Conservation (phyloP, 495 filamentous ascomycete genomes). For the Talaromyces borbonicus region DNA sequence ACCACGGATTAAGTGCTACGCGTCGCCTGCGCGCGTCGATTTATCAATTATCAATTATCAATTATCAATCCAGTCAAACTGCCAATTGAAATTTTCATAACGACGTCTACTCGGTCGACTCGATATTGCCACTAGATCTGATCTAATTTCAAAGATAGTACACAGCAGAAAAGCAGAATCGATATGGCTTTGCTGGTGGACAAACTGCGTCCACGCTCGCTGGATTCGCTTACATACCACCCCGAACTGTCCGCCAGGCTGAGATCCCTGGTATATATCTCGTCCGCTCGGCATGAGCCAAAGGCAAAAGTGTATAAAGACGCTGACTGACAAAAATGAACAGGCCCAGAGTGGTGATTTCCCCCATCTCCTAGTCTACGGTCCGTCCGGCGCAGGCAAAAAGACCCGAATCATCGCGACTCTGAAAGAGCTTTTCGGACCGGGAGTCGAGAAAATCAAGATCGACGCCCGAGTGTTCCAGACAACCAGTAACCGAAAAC, state of each 20-base stretch:
- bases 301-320: neutral
- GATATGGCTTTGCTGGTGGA: slow-evolving; percentile 79
- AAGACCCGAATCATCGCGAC: slow-evolving; percentile 95
- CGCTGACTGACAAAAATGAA: neutral
- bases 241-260: slow-evolving; percentile 79
- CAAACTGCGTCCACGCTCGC: slow-evolving; percentile 81
- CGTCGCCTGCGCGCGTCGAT: too few relatives aligned
- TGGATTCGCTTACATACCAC: slow-evolving; percentile 84
- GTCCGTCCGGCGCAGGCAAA: slow-evolving; percentile 91
- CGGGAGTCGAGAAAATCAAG: slow-evolving; percentile 94
- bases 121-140: slow-evolving; percentile 19
- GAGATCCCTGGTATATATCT: slow-evolving; percentile 64
- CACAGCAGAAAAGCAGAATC: neutral
- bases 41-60: too few relatives aligned
- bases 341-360: slow-evolving; percentile 96
- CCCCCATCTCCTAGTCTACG: slow-evolving; percentile 92
- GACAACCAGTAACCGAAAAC: slow-evolving; percentile 87
- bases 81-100: too few relatives aligned
- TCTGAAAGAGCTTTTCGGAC: slow-evolving; percentile 81
- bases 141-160: neutral
- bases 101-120: too few relatives aligned
- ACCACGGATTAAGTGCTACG: slow-evolving; percentile 33
- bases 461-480: slow-evolving; percentile 94
- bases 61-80: too few relatives aligned
- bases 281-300: neutral